Base-by-base conservation (phyloP, 225 moss, liverwort and hornwort genomes). In the Bryoerythrophyllum caledonicum region DNA sequence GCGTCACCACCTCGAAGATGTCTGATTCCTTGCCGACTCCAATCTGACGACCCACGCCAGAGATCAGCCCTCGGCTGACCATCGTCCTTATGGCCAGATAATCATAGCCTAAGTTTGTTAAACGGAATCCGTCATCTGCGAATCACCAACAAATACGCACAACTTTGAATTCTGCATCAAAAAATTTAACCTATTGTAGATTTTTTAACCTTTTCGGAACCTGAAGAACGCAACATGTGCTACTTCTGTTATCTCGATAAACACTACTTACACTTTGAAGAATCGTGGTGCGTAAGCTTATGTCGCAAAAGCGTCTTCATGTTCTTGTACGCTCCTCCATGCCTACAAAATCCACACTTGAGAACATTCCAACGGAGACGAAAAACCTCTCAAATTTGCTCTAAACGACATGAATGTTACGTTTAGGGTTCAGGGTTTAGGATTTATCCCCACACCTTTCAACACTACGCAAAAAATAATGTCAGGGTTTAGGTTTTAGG, bases 21-120 rank as follows among this genome's bases (percentile, higher is more conserved):
- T 97, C 96, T 65, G 97, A 97, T 74, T 97, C 97, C 77, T 97
- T 97, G 67, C 97, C 97, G 20, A 97, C 94, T 70, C 97, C 97
- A 86, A 97, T 94, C 84, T 97, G 94, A 60, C 97, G 92, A 37
- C 97, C 97, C 58, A 97, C 94, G 38, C 97, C 97, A 46, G 90
- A 78, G 72, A 97, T 91, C 32, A 93, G 79, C 60, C 97, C 97
- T 65, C 97, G 91, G 71, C 92, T 97, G 53, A 97, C 97, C 97
- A 97, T 93, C 65, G 94, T 83, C 70, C 93, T 94, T 67, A 97
- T 89, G 53, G 94, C 97, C 82, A 97, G 59, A 84, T 90, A 97
- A 80, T 97, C 94, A 76, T 97, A 94, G 41, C 97, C 97, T 56
- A 94, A 78, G 27, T 97, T 94, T 41, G 97, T 97, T 53, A 97